phyloP scores from a whole-genome alignment of 805 yeast species.

The Kodamaea nitidulidarum region DNA sequence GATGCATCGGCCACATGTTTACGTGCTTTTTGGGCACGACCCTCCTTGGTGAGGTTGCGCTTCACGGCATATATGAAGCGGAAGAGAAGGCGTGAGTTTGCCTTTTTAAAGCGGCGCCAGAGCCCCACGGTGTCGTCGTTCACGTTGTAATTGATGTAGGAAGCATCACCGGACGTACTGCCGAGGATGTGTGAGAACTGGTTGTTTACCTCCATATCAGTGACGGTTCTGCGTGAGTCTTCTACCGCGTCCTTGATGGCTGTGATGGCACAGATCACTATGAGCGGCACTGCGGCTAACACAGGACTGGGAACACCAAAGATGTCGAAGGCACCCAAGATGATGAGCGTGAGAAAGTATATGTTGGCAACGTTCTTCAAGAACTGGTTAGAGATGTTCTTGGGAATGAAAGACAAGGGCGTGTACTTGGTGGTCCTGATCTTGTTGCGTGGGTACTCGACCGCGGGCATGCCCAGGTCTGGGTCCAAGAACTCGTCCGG shows the following conservation, averaged over 20 bases:
- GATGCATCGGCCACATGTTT: conserved; percentile 8
- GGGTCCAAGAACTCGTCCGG: conserved; percentile 59
- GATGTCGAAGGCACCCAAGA: conserved; percentile 65
- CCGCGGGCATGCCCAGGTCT: conserved; percentile 53
- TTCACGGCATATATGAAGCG: conserved; percentile 24
- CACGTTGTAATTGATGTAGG: conserved; percentile 51
- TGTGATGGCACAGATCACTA: conserved; percentile 70
- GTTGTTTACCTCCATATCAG: conserved; percentile 74
- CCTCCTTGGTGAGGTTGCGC: conserved; percentile 30
- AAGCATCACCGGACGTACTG: conserved; percentile 36
- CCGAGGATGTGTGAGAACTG: conserved; percentile 62
- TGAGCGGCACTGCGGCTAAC: conserved; percentile 69
- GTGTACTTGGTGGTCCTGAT: conserved; percentile 95
- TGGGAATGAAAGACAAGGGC: conserved; percentile 83
- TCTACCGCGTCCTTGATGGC: conserved; percentile 79
- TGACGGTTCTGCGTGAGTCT: conserved; percentile 68
- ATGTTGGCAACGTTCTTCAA: conserved; percentile 74
- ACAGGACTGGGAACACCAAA: conserved; percentile 83
- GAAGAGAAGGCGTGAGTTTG: conserved; percentile 30
- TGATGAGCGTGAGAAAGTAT: conserved; percentile 74
- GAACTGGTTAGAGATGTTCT: conserved; percentile 76
- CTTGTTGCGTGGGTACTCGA: conserved; percentile 78
- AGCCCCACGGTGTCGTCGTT: conserved; percentile 57
- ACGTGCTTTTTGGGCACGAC: conserved; percentile 27
- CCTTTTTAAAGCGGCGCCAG: conserved; percentile 70